Percentiles rank a stretch among this genome's conserved stretches.
Evolutionary conservation across 2,329 filamentous ascomycete genomes (phyloP).

Genomic region (Phaeosphaeria sp.): DNA sequence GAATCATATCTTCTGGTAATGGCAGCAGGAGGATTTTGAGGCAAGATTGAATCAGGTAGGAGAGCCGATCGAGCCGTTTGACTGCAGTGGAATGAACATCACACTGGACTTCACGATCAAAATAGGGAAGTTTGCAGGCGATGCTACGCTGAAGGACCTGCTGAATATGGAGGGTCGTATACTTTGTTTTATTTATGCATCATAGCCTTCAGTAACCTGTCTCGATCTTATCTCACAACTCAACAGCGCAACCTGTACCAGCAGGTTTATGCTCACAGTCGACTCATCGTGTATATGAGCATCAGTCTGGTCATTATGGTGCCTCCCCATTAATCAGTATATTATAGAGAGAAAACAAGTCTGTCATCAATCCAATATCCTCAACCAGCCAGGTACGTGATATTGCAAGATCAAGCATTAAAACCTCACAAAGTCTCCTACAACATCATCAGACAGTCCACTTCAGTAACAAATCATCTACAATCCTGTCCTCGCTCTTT

Average conservation of each 20-base stretch:
- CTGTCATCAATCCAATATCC: too few species aligned
- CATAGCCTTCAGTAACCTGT: too few species aligned
- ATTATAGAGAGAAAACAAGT: too few species aligned
- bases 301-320: neutral
- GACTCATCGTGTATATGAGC: too few species aligned
- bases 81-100: slow-evolving; percentile 34
- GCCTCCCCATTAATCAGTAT: too few species aligned
- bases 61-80: slow-evolving; percentile 38
- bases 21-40: slow-evolving; percentile 36
- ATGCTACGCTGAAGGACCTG: slow-evolving; percentile 34
- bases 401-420: neutral
- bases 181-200: slow-evolving; percentile 29
- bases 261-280: too few species aligned
- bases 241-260: too few species aligned
- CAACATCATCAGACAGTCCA: neutral
- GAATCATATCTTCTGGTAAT: slow-evolving; percentile 43
- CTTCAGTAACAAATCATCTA: neutral
- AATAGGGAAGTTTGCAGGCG: slow-evolving; percentile 36
- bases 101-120: slow-evolving; percentile 43
- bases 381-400: too few species aligned
- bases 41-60: slow-evolving; percentile 44
- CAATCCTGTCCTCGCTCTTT: neutral
- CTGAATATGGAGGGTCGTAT: slow-evolving; percentile 30
- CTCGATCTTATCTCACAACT: too few species aligned
- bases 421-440: neutral